A percentile compares a stretch with the other conserved stretches of the same genome.
Conservation (phyloP, 345 rosid species). For the Triadica sebifera region DNA sequence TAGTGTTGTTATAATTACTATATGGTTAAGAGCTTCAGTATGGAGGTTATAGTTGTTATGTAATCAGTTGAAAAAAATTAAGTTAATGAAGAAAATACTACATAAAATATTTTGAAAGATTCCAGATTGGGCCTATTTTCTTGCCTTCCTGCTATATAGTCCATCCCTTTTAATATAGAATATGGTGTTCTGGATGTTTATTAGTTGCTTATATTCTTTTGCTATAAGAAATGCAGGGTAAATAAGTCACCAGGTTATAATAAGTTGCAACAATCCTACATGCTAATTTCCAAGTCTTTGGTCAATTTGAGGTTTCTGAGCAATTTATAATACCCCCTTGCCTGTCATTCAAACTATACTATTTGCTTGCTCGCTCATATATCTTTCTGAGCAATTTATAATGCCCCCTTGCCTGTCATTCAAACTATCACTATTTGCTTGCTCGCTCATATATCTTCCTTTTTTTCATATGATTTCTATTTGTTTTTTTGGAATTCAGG, state of each 20-base stretch:
- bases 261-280: neutral
- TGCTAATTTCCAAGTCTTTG: neutral
- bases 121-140: neutral
- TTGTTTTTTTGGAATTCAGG: slow-evolving; percentile 33
- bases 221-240: neutral
- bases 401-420: neutral
- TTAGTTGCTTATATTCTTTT: neutral
- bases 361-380: neutral
- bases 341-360: neutral
- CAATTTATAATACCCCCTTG: neutral
- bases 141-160: neutral
- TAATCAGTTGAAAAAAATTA: neutral
- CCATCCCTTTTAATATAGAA: neutral
- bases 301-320: neutral
- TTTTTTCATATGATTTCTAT: neutral
- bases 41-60: no score
- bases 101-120: neutral
- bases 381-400: slow-evolving; percentile 3
- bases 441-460: neutral
- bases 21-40: neutral
- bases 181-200: neutral
- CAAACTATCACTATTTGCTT: neutral
- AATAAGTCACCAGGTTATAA: neutral
- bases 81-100: neutral
- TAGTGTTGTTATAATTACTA: neutral